phyloP scores from a whole-genome alignment of 1,284 basidiomycete genomes.

The Pyrrhoderma lamaoense region DNA sequence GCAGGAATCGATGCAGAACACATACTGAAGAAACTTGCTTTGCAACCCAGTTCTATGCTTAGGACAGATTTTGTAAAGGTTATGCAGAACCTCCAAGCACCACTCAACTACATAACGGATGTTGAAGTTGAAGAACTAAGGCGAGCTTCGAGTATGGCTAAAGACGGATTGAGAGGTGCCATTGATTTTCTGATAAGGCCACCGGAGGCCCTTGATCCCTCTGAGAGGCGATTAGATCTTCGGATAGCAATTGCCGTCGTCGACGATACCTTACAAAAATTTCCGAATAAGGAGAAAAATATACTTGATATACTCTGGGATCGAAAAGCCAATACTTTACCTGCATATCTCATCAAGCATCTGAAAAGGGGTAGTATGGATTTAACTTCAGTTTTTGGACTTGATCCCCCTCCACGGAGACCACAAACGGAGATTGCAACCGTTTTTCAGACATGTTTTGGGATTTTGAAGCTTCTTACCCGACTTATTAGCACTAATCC shows the following conservation, averaged over 20 bases:
- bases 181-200: slow-evolving; percentile 50
- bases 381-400: slow-evolving; percentile 43
- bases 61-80: slow-evolving; percentile 48
- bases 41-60: slow-evolving; percentile 54
- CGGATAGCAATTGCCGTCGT: slow-evolving; percentile 57
- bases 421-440: slow-evolving; percentile 39
- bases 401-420: slow-evolving; percentile 27
- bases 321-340: slow-evolving; percentile 41
- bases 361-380: slow-evolving; percentile 49
- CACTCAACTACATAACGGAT: slow-evolving; percentile 53
- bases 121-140: slow-evolving; percentile 49
- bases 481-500: slow-evolving; percentile 40
- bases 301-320: slow-evolving; percentile 52
- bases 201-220: slow-evolving; percentile 42
- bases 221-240: slow-evolving; percentile 45
- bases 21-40: slow-evolving; percentile 52
- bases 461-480: slow-evolving; percentile 45
- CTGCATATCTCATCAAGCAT: slow-evolving; percentile 35
- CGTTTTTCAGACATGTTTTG: slow-evolving; percentile 45
- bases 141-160: slow-evolving; percentile 52
- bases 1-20: slow-evolving; percentile 61
- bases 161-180: slow-evolving; percentile 57
- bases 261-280: slow-evolving; percentile 39
- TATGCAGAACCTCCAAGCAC: slow-evolving; percentile 44
- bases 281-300: slow-evolving; percentile 44